Conservation (phyloP, 345 rosid species). For the Lagerstroemia speciosa region DNA sequence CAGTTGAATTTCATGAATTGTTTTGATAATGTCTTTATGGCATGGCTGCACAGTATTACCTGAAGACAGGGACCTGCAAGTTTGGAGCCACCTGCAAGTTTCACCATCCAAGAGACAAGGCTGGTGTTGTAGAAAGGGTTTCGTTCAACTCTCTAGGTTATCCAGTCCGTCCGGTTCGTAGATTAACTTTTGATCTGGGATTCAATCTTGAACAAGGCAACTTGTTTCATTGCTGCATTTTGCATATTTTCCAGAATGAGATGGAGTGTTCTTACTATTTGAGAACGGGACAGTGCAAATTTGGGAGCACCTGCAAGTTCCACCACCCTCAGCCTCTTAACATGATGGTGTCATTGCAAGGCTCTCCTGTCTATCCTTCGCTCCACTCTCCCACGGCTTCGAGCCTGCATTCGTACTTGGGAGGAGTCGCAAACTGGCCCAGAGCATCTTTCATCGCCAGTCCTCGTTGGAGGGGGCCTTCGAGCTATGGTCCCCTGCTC, state of each 20-base stretch:
- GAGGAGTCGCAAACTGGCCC: constrained; percentile 70
- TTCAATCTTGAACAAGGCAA: too few species aligned
- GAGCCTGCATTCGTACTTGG: constrained; percentile 64
- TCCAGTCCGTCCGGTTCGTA: constrained; percentile 78
- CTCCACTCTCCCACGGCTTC: constrained; percentile 66
- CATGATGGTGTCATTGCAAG: constrained; percentile 66
- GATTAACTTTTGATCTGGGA: too few species aligned
- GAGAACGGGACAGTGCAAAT: constrained; percentile 97
- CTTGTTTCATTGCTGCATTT: background rate
- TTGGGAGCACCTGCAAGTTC: constrained; percentile 86
- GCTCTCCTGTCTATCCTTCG: constrained; percentile 68
- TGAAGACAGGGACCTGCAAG: constrained; percentile 99
- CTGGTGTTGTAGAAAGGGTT: constrained; percentile 87
- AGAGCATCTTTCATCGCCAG: constrained; percentile 82
- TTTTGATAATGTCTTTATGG: background rate
- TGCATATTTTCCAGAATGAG: constrained; percentile 54
- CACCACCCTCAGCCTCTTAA: constrained; percentile 91
- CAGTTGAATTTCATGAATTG: background rate
- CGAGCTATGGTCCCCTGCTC: constrained; percentile 67
- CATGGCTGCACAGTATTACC: constrained; percentile 51
- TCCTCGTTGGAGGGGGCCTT: constrained; percentile 96
- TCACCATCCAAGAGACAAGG: constrained; percentile 95
- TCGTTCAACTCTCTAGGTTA: constrained; percentile 86
- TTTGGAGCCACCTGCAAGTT: constrained; percentile 99
- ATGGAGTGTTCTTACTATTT: constrained; percentile 82